phyloP scores from a whole-genome alignment of 2,329 filamentous ascomycete genomes.

The Aspergillus glaucus region DNA sequence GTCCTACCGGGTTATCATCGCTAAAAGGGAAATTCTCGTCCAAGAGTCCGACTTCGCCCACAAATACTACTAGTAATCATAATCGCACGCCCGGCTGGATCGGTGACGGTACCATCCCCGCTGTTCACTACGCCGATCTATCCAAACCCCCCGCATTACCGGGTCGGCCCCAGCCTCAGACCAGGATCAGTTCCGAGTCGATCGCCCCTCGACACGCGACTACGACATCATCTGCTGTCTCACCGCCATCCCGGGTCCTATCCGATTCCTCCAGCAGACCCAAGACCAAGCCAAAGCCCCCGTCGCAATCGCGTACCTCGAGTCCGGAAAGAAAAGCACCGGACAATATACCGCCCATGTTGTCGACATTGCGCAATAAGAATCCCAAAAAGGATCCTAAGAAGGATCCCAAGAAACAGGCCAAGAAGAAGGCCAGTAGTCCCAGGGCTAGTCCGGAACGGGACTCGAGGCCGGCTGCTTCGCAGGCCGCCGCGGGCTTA shows the following conservation, averaged over 20 bases:
- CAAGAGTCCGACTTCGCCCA: slow-evolving; percentile 14
- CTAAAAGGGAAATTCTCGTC: slow-evolving; percentile 22
- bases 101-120: slow-evolving; percentile 74
- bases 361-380: slow-evolving; percentile 44
- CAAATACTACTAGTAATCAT: not conserved
- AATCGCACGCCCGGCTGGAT: slow-evolving; percentile 54
- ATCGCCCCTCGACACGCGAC: slow-evolving; percentile 7
- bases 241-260: slow-evolving; percentile 18
- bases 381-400: slow-evolving; percentile 36
- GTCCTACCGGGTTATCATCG: slow-evolving; percentile 4
- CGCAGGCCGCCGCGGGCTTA: slow-evolving; percentile 57
- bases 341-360: slow-evolving; percentile 37
- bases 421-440: slow-evolving; percentile 22
- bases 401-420: slow-evolving; percentile 40
- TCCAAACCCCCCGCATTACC: slow-evolving; percentile 62
- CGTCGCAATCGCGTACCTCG: slow-evolving; percentile 40
- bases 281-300: slow-evolving; percentile 36
- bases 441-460: slow-evolving; percentile 18
- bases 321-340: slow-evolving; percentile 57
- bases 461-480: slow-evolving; percentile 49
- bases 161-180: slow-evolving; percentile 27
- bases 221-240: slow-evolving; percentile 9
- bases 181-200: slow-evolving; percentile 18
- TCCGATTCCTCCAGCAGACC: slow-evolving; percentile 32
- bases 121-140: slow-evolving; percentile 72